phyloP scores from a whole-genome alignment of 2,329 filamentous ascomycete species.

The Diaporthe velutina region DNA sequence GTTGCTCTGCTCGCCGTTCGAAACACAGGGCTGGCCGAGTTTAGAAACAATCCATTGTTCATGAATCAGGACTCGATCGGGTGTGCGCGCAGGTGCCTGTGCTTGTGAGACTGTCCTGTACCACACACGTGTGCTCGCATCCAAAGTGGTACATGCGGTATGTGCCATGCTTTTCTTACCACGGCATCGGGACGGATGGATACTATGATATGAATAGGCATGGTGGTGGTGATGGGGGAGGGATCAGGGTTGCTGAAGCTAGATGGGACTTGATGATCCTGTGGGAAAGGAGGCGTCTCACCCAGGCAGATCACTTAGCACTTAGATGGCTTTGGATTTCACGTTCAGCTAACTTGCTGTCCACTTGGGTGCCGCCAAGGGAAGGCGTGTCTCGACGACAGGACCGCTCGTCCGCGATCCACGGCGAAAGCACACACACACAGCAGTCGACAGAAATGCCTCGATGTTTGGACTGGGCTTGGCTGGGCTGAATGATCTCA shows the following conservation, averaged over 20 bases:
- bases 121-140: neutral
- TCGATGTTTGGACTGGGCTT: neutral
- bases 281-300: neutral
- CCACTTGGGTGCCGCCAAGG: conserved; percentile 12
- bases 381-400: conserved; percentile 12
- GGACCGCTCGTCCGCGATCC: neutral
- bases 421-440: neutral
- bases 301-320: neutral
- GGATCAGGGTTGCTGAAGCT: neutral
- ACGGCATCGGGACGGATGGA: neutral
- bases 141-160: neutral
- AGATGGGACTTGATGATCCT: neutral
- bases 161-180: neutral
- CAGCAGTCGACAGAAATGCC: neutral
- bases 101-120: neutral
- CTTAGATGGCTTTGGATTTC: neutral
- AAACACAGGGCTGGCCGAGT: conserved; percentile 8
- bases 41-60: conserved; percentile 21
- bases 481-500: neutral
- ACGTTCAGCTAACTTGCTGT: neutral
- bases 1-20: neutral
- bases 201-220: neutral
- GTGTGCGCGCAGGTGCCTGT: neutral
- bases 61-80: neutral
- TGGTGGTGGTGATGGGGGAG: neutral